phyloP scores from a whole-genome alignment of 2,329 filamentous ascomycete species.

The Eutypella sp. region DNA sequence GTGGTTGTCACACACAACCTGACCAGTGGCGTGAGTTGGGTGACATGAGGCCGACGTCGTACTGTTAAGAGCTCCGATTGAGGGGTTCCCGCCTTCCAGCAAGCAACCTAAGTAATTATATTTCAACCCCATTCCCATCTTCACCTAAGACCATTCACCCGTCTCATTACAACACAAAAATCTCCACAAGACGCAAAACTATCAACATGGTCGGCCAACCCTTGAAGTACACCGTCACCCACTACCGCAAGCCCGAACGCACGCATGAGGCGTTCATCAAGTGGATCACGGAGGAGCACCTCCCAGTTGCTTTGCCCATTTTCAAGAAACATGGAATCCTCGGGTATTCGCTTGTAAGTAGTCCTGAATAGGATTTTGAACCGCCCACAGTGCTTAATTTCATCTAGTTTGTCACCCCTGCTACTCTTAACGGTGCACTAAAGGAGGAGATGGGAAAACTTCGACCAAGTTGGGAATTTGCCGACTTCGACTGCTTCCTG shows the following conservation, averaged over 20 bases:
- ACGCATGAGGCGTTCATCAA: constrained; percentile 28
- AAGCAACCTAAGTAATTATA: no score
- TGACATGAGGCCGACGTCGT: no score
- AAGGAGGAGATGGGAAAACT: constrained; percentile 12
- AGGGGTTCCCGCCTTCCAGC: no score
- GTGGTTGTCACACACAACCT: no score
- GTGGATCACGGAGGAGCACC: constrained; percentile 25
- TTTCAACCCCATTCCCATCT: no score
- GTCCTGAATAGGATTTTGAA: not conserved
- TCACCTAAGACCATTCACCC: no score
- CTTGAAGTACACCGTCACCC: constrained; percentile 24
- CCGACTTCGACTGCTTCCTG: constrained; percentile 25
- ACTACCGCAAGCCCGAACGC: constrained; percentile 22
- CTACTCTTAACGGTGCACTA: constrained; percentile 13
- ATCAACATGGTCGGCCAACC: no score
- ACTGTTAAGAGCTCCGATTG: no score
- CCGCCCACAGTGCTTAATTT: constrained; percentile 1
- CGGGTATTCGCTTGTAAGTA: constrained; percentile 22
- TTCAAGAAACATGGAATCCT: constrained; percentile 23
- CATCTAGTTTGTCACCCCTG: constrained; percentile 18
- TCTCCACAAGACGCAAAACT: no score
- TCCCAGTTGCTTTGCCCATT: constrained; percentile 21
- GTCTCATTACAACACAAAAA: no score
- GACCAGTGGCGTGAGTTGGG: no score
- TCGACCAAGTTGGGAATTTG: constrained; percentile 12